These are phyloP conservation scores for Hippophae tibetana DNA, from an alignment of 306 rosid genomes.

Conservation along the genomic window DNA sequence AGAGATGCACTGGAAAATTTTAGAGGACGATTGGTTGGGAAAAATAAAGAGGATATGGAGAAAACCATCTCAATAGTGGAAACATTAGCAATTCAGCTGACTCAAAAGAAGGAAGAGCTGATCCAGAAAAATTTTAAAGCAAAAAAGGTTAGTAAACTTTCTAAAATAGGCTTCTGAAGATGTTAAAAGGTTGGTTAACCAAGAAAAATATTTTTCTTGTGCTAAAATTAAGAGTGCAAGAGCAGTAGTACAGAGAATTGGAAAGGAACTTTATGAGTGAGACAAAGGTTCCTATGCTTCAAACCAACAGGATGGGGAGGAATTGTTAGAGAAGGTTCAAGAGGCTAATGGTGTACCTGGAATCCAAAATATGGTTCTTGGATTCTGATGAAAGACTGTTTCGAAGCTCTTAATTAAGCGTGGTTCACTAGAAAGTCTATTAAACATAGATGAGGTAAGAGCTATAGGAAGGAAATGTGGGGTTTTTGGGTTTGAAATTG, in stretches of 20 bases:
- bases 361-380: too few relatives aligned
- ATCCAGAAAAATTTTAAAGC: conserved; percentile 98
- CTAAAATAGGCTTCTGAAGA: conserved; percentile 99
- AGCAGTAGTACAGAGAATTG: conserved; percentile 81
- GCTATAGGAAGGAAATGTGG: too few relatives aligned
- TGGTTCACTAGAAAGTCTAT: too few relatives aligned
- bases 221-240: conserved; percentile 97
- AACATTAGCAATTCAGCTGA: conserved; percentile 91
- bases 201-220: conserved; percentile 89
- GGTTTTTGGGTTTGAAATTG: too few relatives aligned
- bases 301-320: conserved; percentile 76
- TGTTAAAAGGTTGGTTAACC: conserved; percentile 90
- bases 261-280: conserved; percentile 84
- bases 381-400: too few relatives aligned
- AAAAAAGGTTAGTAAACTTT: conserved; percentile 79
- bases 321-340: conserved; percentile 80
- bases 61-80: conserved; percentile 96
- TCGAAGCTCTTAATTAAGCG: too few relatives aligned
- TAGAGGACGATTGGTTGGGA: conserved; percentile 66
- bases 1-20: conserved; percentile 83
- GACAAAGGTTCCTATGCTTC: conserved; percentile 51
- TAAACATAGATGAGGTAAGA: too few relatives aligned
- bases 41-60: conserved; percentile 88
- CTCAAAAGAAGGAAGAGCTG: conserved; percentile 93
- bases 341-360: conserved; percentile 31